Percentiles rank a stretch among this genome's conserved stretches.
Conservation (phyloP, 768 basidiomycete species). For the Trametes maxima region DNA sequence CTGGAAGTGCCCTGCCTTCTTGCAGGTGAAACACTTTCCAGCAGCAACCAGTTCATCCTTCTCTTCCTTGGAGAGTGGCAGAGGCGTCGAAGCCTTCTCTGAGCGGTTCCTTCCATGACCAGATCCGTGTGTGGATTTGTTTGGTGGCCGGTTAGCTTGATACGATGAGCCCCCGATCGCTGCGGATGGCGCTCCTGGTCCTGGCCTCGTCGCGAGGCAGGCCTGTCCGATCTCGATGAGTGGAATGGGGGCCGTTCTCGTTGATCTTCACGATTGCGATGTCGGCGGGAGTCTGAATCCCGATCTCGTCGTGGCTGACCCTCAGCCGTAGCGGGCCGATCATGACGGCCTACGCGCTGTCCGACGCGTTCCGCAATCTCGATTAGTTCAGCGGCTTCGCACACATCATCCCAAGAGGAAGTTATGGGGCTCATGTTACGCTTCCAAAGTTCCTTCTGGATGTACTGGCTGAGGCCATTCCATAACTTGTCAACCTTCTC, state of each 20-base stretch:
- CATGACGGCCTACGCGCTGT: background rate
- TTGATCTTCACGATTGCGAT: too few relatives aligned
- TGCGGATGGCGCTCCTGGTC: background rate
- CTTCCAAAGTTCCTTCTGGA: slow-evolving; percentile 36
- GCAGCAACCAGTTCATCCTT: background rate
- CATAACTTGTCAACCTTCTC: slow-evolving; percentile 39
- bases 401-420: slow-evolving; percentile 30
- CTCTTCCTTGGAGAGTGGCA: background rate
- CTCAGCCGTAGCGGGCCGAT: too few relatives aligned
- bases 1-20: slow-evolving; percentile 14
- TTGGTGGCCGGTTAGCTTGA: too few relatives aligned
- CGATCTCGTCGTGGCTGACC: too few relatives aligned
- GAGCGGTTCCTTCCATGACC: too few relatives aligned
- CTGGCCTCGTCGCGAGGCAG: too few relatives aligned
- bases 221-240: too few relatives aligned
- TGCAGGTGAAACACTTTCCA: slow-evolving; percentile 20
- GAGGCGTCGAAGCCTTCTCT: background rate
- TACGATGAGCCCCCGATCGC: background rate
- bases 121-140: too few relatives aligned
- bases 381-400: slow-evolving; percentile 32
- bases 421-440: slow-evolving; percentile 33
- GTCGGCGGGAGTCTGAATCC: too few relatives aligned
- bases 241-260: too few relatives aligned
- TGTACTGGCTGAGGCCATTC: slow-evolving; percentile 31
- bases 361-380: slow-evolving; percentile 32